Base-by-base conservation (phyloP, 2,329 filamentous ascomycete genomes). In the Verticillium albo-atrum region DNA sequence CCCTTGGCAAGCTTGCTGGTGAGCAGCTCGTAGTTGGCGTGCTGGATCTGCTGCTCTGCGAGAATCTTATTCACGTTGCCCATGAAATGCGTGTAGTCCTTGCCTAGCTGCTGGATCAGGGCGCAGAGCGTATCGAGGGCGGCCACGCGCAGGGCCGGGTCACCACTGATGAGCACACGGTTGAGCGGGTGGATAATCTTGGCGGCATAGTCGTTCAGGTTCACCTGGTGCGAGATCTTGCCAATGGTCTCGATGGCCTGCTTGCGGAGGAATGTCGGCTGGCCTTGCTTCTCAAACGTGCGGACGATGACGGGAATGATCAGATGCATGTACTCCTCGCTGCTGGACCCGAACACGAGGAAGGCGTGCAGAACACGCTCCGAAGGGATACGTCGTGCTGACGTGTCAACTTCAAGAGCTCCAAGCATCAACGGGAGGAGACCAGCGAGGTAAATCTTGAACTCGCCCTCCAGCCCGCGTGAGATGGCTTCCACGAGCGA, bases 301-400 rank as follows among this genome's bases (percentile, higher is more conserved):
- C 90, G 88, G 9, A 99, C 93, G 68, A 99, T 92, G 35, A 96
- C 92, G 0, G 95, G 95, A 56, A 99, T 91, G 65, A 99, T 98
- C 57, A 99, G 82, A 72, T 99, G 95, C 95, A 99, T 99, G 73
- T 99, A 99, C 72, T 99, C 95, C 72, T 99, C 95, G 12, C 90
- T 91, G 69, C 93, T 98, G 0, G 93, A 89, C 1, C 96, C 96
- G 71, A 99, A 99, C 1, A 99, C 91, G 28, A 99, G 78, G 73
- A 99, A 97, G 0, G 94, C 93, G 71, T 98, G 95, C 26, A 99
- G 80, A 4, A 99, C 93, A 66, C 89, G 89, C 71, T 97, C 92
- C 0, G 93, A 96, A 2, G 92, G 89, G 15, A 86, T 82, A n/a
- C 92, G 84, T 68, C 91, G 89, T 1, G 83, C 78, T 1, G 89